phyloP scores from a whole-genome alignment of 805 yeast genomes.

The Debaryomyces hansenii region DNA sequence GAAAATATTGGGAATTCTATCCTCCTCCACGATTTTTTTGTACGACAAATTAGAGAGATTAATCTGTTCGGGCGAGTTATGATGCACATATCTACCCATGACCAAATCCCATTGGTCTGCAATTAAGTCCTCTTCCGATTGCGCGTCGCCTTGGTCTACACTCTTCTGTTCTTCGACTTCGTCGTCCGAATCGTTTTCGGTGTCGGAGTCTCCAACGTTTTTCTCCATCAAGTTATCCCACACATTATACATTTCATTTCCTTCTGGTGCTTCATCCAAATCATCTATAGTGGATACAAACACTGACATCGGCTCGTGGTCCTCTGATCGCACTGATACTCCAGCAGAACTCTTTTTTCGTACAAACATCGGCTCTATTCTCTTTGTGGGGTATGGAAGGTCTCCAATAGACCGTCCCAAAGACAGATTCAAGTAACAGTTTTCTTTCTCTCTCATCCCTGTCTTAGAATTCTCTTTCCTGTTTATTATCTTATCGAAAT shows the following conservation, averaged over 20 bases:
- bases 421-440: background rate
- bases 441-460: background rate
- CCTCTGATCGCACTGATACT: constrained; percentile 18
- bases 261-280: constrained; percentile 9
- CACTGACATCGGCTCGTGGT: constrained; percentile 21
- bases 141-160: background rate
- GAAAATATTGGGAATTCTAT: constrained; percentile 11
- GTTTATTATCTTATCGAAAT: constrained; percentile 26
- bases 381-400: constrained; percentile 1
- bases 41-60: constrained; percentile 45
- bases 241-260: constrained; percentile 1
- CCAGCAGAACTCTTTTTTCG: background rate
- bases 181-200: constrained; percentile 1
- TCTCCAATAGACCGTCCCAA: background rate
- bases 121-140: constrained; percentile 6
- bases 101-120: constrained; percentile 38
- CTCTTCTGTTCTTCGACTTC: background rate
- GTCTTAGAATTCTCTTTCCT: background rate
- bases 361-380: constrained; percentile 3
- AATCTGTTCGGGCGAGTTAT: constrained; percentile 48
- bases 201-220: constrained; percentile 7
- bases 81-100: constrained; percentile 38
- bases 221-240: constrained; percentile 20
- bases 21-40: constrained; percentile 19
- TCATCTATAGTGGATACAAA: constrained; percentile 28